Percentiles rank a stretch among this genome's conserved stretches.
phyloP scores from a whole-genome alignment of 305 asterid genomes.

The Fraxinus ornus region DNA sequence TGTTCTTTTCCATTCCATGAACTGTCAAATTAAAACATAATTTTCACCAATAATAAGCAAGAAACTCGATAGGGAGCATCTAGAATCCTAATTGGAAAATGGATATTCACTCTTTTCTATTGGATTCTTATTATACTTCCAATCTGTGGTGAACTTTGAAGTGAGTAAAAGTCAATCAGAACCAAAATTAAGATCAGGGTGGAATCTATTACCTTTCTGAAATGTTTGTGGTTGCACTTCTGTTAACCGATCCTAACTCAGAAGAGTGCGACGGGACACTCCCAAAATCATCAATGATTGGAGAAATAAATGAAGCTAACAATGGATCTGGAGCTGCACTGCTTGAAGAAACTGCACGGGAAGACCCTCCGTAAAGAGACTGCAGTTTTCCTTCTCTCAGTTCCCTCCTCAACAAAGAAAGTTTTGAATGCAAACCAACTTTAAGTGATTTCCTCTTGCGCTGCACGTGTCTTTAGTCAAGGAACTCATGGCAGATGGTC shows the following conservation, averaged over 20 bases:
- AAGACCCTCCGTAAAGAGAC: conserved; percentile 89
- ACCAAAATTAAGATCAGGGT: neutral
- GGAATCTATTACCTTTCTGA: conserved; percentile 54
- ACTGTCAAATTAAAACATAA: neutral
- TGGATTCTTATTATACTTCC: neutral
- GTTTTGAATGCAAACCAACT: conserved; percentile 63
- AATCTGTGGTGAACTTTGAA: neutral
- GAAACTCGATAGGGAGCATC: neutral
- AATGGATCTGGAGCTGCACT: conserved; percentile 83
- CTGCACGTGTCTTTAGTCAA: conserved; percentile 81
- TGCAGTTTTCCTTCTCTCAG: conserved; percentile 89
- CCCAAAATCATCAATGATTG: conserved; percentile 68
- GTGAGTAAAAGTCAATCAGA: neutral
- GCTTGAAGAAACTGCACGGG: conserved; percentile 54
- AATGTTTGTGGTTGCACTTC: conserved; percentile 42
- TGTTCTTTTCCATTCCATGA: neutral
- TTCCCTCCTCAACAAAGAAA: conserved; percentile 88
- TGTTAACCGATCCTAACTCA: conserved; percentile 47
- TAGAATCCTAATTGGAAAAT: neutral
- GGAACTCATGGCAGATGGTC: conserved; percentile 42
- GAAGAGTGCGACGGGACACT: conserved; percentile 48
- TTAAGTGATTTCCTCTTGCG: conserved; percentile 90
- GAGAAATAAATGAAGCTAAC: conserved; percentile 77
- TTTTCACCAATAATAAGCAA: neutral
- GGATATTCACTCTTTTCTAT: neutral